phyloP scores from a whole-genome alignment of 441 rosid species.

The Adansonia grandidieri region DNA sequence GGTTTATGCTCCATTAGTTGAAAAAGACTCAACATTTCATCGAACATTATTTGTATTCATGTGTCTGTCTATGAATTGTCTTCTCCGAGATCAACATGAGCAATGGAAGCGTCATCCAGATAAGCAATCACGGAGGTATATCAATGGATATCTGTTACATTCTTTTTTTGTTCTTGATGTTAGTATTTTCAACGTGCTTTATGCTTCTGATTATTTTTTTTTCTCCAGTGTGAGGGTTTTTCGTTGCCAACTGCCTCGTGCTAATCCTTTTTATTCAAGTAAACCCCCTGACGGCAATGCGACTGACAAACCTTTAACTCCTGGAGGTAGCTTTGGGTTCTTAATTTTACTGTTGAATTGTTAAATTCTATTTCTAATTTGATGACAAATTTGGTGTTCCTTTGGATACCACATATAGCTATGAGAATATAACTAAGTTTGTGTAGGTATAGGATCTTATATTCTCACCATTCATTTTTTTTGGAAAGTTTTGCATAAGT shows the following conservation, averaged over 20 bases:
- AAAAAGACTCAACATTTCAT: constrained; percentile 76
- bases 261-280: constrained; percentile 73
- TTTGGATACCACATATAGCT: not conserved
- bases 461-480: not conserved
- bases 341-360: constrained; percentile 2
- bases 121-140: constrained; percentile 64
- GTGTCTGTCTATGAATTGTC: constrained; percentile 86
- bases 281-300: constrained; percentile 65
- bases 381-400: not conserved
- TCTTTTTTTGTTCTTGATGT: not conserved
- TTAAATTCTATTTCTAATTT: not conserved
- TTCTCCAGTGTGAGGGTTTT: constrained; percentile 74
- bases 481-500: not conserved
- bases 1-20: constrained; percentile 79
- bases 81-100: constrained; percentile 83
- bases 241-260: constrained; percentile 74
- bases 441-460: not conserved
- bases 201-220: constrained; percentile 27
- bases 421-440: constrained; percentile 13
- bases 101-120: constrained; percentile 76
- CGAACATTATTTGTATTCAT: constrained; percentile 75
- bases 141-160: not conserved
- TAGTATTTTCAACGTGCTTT: constrained; percentile 19
- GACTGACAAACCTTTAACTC: constrained; percentile 52
- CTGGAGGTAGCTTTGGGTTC: constrained; percentile 59